These are phyloP conservation scores for Puccinellia tenuiflora DNA, from an alignment of 176 grass and related monocot species.

Conservation along the genomic window DNA sequence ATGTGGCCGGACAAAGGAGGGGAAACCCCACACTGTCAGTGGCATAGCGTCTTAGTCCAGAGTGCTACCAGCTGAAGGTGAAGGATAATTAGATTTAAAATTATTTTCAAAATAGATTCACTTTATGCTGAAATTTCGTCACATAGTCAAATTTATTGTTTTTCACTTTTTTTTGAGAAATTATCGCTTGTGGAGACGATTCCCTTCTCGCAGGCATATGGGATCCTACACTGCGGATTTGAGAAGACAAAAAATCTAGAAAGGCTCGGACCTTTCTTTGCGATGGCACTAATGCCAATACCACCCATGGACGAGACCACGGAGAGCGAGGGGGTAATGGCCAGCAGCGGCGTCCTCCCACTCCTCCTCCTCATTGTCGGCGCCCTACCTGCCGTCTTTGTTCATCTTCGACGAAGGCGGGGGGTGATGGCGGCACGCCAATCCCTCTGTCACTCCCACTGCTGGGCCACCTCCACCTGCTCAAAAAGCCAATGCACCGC, in stretches of 20 bases:
- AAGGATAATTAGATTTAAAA: too few species aligned
- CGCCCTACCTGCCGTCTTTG: neutral
- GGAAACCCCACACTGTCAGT: too few species aligned
- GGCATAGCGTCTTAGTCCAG: too few species aligned
- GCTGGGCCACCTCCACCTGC: constrained; percentile 66
- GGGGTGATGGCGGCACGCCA: neutral
- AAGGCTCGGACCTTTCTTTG: neutral
- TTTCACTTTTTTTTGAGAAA: too few species aligned
- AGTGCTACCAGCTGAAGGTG: too few species aligned
- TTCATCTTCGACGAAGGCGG: neutral
- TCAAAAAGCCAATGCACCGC: constrained; percentile 51
- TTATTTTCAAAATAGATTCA: too few species aligned
- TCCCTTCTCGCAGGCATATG: neutral
- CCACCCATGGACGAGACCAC: neutral
- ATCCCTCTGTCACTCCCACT: constrained; percentile 40
- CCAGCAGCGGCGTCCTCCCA: neutral
- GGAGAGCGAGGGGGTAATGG: neutral
- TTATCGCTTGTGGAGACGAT: neutral
- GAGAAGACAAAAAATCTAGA: too few species aligned
- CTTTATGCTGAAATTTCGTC: too few species aligned
- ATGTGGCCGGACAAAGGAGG: too few species aligned
- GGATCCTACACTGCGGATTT: neutral
- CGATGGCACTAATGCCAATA: neutral
- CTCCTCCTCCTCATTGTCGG: neutral
- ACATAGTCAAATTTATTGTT: too few species aligned